Conservation (phyloP, 2,329 filamentous ascomycete genomes). For the Talaromyces sp. region DNA sequence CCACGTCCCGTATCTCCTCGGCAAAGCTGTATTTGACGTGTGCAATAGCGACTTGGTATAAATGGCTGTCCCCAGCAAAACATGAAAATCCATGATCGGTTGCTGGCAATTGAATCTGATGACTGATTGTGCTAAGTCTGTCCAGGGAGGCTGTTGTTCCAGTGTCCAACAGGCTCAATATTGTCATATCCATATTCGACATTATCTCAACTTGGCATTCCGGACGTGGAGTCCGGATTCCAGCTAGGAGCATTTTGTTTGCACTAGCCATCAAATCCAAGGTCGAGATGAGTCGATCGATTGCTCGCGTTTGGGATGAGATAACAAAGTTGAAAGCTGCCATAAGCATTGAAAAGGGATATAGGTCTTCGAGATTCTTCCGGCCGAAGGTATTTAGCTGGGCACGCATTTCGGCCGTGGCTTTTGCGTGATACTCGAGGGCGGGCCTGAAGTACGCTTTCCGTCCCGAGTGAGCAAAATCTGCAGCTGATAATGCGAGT, state of each 20-base stretch:
- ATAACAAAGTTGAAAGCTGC: background rate
- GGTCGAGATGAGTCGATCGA: background rate
- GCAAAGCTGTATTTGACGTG: slow-evolving; percentile 11
- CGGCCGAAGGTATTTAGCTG: background rate
- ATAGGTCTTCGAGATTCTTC: background rate
- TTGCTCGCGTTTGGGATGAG: background rate
- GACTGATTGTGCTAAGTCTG: slow-evolving; percentile 1
- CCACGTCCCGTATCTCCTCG: background rate
- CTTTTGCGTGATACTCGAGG: slow-evolving; percentile 5
- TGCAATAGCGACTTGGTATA: slow-evolving; percentile 11
- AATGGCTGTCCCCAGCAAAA: background rate
- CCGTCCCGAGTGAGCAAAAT: slow-evolving; percentile 1
- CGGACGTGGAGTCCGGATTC: background rate
- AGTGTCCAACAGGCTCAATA: background rate
- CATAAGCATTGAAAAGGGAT: background rate
- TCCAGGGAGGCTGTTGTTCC: background rate
- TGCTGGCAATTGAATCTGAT: background rate
- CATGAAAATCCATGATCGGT: background rate
- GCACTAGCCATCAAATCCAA: background rate
- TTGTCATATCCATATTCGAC: background rate
- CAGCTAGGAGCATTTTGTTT: background rate
- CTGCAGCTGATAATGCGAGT: background rate
- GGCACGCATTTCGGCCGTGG: background rate
- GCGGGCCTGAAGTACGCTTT: slow-evolving; percentile 4
- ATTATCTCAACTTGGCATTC: background rate